Percentiles rank a stretch among this genome's conserved stretches.
Evolutionary conservation across 768 basidiomycete genomes (phyloP).

Genomic region (Scleroderma bovista): DNA sequence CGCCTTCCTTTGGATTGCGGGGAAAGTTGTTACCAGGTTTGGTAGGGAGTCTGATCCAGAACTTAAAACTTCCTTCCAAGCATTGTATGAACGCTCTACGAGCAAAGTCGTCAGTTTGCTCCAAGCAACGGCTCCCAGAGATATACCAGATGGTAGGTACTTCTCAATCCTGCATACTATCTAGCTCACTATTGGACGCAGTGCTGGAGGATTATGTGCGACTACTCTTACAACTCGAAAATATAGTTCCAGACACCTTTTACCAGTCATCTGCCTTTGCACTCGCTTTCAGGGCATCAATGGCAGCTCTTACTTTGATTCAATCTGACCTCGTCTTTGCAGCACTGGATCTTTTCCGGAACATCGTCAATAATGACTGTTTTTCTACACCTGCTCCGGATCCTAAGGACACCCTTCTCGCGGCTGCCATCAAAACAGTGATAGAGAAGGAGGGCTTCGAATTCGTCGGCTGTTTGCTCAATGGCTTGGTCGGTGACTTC

Average conservation of each 20-base stretch:
- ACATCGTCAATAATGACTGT: slow-evolving; percentile 70
- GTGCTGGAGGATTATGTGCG: slow-evolving; percentile 95
- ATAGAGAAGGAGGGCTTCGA: slow-evolving; percentile 69
- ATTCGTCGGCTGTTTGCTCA: slow-evolving; percentile 62
- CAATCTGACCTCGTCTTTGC: slow-evolving; percentile 79
- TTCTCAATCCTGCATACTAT: not conserved
- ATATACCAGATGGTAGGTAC: slow-evolving; percentile 85
- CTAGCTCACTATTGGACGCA: slow-evolving; percentile 27
- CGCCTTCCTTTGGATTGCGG: slow-evolving; percentile 91
- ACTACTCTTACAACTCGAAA: slow-evolving; percentile 63
- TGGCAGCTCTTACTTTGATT: slow-evolving; percentile 78
- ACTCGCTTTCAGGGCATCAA: slow-evolving; percentile 65
- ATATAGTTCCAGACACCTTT: slow-evolving; percentile 66
- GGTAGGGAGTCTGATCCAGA: slow-evolving; percentile 56
- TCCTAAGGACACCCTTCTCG: slow-evolving; percentile 58
- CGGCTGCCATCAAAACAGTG: slow-evolving; percentile 52
- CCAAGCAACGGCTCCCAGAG: slow-evolving; percentile 59
- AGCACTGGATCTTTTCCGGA: slow-evolving; percentile 74
- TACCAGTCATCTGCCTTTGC: slow-evolving; percentile 78
- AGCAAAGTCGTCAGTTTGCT: slow-evolving; percentile 63
- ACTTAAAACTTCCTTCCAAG: slow-evolving; percentile 53
- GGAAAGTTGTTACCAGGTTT: slow-evolving; percentile 77
- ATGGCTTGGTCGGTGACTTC: slow-evolving; percentile 81
- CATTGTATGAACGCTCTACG: slow-evolving; percentile 72
- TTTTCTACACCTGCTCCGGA: slow-evolving; percentile 47